These are phyloP conservation scores for Colletotrichum liriopes DNA, from an alignment of 2,329 filamentous ascomycete genomes.

Conservation along the genomic window DNA sequence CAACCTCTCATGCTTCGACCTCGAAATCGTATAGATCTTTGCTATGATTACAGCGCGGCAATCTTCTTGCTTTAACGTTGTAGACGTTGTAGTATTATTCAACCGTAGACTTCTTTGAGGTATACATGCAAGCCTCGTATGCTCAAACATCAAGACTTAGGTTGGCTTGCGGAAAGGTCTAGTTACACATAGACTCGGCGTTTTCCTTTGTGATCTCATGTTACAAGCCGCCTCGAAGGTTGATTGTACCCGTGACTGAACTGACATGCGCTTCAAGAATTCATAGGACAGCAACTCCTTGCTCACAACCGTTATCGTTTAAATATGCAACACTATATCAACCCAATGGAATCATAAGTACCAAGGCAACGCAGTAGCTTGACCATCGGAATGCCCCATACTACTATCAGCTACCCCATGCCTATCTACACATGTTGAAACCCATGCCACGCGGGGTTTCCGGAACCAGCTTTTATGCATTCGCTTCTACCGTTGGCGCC, in stretches of 20 bases:
- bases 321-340: background rate
- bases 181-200: too few relatives aligned
- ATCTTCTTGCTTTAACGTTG: too few relatives aligned
- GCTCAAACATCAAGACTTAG: too few relatives aligned
- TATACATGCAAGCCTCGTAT: too few relatives aligned
- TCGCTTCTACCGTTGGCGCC: background rate
- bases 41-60: too few relatives aligned
- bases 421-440: background rate
- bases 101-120: too few relatives aligned
- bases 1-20: too few relatives aligned
- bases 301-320: background rate
- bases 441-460: background rate
- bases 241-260: fast-evolving
- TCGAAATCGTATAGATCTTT: background rate
- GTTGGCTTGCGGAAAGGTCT: background rate
- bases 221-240: too few relatives aligned
- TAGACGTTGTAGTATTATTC: too few relatives aligned
- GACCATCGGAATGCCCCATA: background rate
- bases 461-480: background rate
- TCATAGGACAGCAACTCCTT: background rate
- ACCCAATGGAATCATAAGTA: background rate
- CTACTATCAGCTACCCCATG: background rate
- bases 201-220: background rate
- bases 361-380: background rate
- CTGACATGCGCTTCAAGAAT: too few relatives aligned